These are phyloP conservation scores for Naganishia randhawae DNA, from an alignment of 768 basidiomycete genomes.

Conservation along the genomic window DNA sequence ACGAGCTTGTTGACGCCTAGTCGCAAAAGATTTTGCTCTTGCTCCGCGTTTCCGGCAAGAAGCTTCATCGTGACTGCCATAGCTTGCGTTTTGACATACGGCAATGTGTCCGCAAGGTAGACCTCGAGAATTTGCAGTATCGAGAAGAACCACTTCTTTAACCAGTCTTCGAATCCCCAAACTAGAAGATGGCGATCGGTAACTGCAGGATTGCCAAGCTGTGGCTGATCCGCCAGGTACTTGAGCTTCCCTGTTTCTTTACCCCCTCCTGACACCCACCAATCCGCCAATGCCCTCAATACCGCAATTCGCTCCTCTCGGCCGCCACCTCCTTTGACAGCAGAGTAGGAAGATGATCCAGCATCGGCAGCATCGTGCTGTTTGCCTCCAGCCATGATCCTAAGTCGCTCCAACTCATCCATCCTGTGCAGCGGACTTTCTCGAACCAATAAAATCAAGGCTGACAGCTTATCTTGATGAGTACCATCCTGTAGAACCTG, in stretches of 20 bases:
- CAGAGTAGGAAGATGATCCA: slow-evolving; percentile 8
- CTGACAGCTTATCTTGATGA: slow-evolving; percentile 83
- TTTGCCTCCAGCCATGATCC: slow-evolving; percentile 64
- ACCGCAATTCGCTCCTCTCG: slow-evolving; percentile 91
- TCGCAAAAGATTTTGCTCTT: slow-evolving; percentile 90
- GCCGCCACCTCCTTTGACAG: slow-evolving; percentile 42
- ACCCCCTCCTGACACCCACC: slow-evolving; percentile 90
- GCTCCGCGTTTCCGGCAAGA: slow-evolving; percentile 85
- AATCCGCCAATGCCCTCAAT: slow-evolving; percentile 84
- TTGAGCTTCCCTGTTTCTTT: slow-evolving; percentile 79
- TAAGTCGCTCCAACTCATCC: slow-evolving; percentile 71
- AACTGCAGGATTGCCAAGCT: slow-evolving; percentile 58
- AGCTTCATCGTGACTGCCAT: slow-evolving; percentile 73
- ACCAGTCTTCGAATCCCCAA: slow-evolving; percentile 95
- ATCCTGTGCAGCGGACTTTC: slow-evolving; percentile 80
- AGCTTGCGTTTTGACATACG: slow-evolving; percentile 81
- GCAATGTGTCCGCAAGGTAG: slow-evolving; percentile 75
- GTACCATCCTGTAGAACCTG: slow-evolving; percentile 85
- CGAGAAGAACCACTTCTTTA: slow-evolving; percentile 94
- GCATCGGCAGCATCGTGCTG: slow-evolving; percentile 31
- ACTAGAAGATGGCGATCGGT: slow-evolving; percentile 70
- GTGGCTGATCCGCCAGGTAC: slow-evolving; percentile 87
- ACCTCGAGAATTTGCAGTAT: slow-evolving; percentile 87
- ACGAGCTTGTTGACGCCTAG: slow-evolving; percentile 92
- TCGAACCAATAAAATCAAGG: slow-evolving; percentile 82